Conservation (phyloP, 441 rosid genomes). For the Sinapis alba region DNA sequence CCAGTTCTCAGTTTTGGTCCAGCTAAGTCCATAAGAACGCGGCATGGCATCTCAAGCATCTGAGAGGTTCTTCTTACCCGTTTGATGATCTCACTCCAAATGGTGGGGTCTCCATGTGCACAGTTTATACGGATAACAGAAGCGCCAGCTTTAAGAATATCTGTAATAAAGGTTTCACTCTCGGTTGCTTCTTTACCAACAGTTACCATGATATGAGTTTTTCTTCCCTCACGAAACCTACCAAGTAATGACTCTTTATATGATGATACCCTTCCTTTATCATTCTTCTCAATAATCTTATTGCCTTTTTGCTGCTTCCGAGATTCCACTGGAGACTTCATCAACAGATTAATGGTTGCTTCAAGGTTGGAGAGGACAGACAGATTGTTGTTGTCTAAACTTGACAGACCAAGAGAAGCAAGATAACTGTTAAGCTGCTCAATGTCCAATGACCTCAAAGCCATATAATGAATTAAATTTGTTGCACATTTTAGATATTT, state of each 20-base stretch:
- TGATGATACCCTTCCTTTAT: constrained; percentile 36
- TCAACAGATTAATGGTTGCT: constrained; percentile 48
- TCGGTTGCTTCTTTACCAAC: constrained; percentile 61
- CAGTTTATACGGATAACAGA: constrained; percentile 68
- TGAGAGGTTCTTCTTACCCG: constrained; percentile 58
- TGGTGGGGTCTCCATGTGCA: constrained; percentile 65
- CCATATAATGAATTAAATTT: constrained; percentile 66
- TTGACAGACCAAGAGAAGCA: constrained; percentile 48
- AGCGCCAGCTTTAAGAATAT: constrained; percentile 63
- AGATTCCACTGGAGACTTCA: constrained; percentile 36
- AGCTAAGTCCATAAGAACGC: constrained; percentile 76
- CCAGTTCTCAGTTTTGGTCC: constrained; percentile 80
- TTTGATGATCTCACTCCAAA: constrained; percentile 69
- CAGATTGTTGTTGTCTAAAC: constrained; percentile 55
- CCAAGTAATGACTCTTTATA: constrained; percentile 59
- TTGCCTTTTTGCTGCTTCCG: constrained; percentile 14
- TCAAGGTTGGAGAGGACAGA: constrained; percentile 54
- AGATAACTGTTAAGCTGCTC: constrained; percentile 54
- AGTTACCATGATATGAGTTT: constrained; percentile 66
- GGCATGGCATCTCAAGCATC: constrained; percentile 68
- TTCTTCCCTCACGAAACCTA: constrained; percentile 43
- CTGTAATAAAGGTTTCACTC: constrained; percentile 51
- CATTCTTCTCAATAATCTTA: constrained; percentile 33
- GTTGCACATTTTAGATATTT: constrained; percentile 55
- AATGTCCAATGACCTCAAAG: constrained; percentile 54